phyloP scores from a whole-genome alignment of 805 yeast species.

The Hemisphaericaspora nanyangensis region DNA sequence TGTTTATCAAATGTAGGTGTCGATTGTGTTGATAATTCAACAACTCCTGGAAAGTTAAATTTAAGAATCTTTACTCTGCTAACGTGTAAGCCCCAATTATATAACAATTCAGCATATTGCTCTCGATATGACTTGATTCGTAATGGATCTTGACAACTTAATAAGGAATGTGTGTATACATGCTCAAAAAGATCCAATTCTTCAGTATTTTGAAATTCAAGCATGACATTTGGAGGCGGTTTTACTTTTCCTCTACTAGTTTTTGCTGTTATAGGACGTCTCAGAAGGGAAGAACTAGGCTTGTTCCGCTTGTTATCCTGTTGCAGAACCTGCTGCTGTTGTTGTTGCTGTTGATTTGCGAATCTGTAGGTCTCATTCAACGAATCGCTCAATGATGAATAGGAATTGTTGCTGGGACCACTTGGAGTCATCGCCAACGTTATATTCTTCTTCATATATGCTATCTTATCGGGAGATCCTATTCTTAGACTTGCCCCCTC shows the following conservation, averaged over 20 bases:
- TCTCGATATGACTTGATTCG: conserved; percentile 46
- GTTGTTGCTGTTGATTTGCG: background rate
- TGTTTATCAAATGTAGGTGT: conserved; percentile 22
- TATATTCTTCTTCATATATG: conserved; percentile 7
- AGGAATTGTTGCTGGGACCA: conserved; percentile 4
- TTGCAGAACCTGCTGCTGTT: background rate
- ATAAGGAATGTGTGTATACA: conserved; percentile 35
- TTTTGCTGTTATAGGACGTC: conserved; percentile 1
- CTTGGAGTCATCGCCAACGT: background rate
- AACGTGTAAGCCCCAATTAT: conserved; percentile 81
- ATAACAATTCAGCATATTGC: conserved; percentile 74
- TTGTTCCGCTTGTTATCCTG: conserved; percentile 1
- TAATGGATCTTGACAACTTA: conserved; percentile 34
- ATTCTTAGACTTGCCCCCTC: conserved; percentile 5
- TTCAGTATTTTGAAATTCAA: conserved; percentile 45
- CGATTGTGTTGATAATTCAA: conserved; percentile 3
- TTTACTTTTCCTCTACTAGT: background rate
- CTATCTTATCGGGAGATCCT: conserved; percentile 10
- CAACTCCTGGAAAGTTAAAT: conserved; percentile 45
- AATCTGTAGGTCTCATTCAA: conserved; percentile 1
- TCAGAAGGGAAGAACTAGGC: background rate
- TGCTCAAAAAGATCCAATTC: conserved; percentile 44
- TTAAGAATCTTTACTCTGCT: conserved; percentile 75
- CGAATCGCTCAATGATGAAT: conserved; percentile 7
- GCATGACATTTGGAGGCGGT: conserved; percentile 30